phyloP scores from a whole-genome alignment of 768 basidiomycete genomes.

The Lyophyllum atratum region DNA sequence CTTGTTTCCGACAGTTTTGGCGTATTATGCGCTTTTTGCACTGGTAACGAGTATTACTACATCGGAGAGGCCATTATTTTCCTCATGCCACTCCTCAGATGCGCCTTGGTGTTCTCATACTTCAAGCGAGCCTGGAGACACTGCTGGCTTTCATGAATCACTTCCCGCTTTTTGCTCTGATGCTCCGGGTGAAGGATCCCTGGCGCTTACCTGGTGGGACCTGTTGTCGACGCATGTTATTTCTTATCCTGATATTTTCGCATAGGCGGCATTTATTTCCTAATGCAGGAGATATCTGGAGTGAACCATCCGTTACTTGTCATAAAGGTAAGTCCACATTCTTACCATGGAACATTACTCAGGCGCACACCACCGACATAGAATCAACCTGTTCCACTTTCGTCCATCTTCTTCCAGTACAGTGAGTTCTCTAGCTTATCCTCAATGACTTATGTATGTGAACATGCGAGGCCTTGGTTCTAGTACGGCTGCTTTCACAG shows the following conservation, averaged over 20 bases:
- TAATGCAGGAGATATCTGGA: slow-evolving; percentile 26
- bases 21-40: slow-evolving; percentile 85
- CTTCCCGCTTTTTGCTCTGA: slow-evolving; percentile 88
- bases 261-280: slow-evolving; percentile 35
- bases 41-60: slow-evolving; percentile 41
- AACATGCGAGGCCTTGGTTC: neutral
- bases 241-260: neutral
- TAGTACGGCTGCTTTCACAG: slow-evolving; percentile 51
- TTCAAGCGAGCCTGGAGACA: slow-evolving; percentile 66
- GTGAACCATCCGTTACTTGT: slow-evolving; percentile 23
- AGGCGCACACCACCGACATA: slow-evolving; percentile 18
- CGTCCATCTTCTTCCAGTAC: slow-evolving; percentile 60
- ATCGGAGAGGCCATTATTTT: slow-evolving; percentile 58
- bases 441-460: neutral
- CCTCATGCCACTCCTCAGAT: slow-evolving; percentile 35
- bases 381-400: slow-evolving; percentile 55
- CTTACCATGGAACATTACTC: neutral
- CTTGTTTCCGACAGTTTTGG: slow-evolving; percentile 81
- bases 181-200: slow-evolving; percentile 84
- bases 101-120: slow-evolving; percentile 52
- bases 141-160: slow-evolving; percentile 83
- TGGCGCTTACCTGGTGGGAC: slow-evolving; percentile 73
- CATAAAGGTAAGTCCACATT: slow-evolving; percentile 30
- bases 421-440: slow-evolving; percentile 33
- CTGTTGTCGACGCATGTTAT: neutral